These are phyloP conservation scores for Plasmodium relictum DNA, from an alignment of 169 alveolate genomes.

Conservation along the genomic window DNA sequence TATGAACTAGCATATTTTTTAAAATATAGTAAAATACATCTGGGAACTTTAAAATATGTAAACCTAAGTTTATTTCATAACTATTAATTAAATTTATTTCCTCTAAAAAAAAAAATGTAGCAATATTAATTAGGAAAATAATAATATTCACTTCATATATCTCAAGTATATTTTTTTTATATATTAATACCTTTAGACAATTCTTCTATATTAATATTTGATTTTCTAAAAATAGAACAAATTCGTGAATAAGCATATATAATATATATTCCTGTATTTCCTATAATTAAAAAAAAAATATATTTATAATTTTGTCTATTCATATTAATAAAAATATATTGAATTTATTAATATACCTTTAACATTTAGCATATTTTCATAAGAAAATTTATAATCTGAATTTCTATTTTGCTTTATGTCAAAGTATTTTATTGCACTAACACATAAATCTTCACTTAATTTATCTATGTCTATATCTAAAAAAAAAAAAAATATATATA, in stretches of 20 bases:
- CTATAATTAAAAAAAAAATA: slow-evolving; percentile 20
- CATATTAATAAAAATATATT: not conserved
- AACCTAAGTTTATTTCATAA: slow-evolving; percentile 82
- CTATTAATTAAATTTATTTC: slow-evolving; percentile 78
- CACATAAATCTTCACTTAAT: slow-evolving; percentile 95
- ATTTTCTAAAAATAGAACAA: slow-evolving; percentile 94
- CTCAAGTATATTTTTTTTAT: not conserved
- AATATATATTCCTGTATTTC: slow-evolving; percentile 96
- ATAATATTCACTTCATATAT: not conserved
- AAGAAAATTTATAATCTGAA: slow-evolving; percentile 96
- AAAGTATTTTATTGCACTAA: slow-evolving; percentile 98
- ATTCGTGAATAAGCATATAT: slow-evolving; percentile 97
- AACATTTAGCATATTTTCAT: slow-evolving; percentile 98
- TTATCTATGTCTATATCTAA: slow-evolving; percentile 87
- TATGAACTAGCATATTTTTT: slow-evolving; percentile 80
- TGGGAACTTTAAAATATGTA: slow-evolving; percentile 84
- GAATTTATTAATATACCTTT: slow-evolving; percentile 89
- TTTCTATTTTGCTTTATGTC: slow-evolving; percentile 96
- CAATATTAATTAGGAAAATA: slow-evolving; percentile 1
- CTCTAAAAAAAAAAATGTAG: slow-evolving; percentile 12
- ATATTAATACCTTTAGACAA: slow-evolving; percentile 26
- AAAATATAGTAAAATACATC: slow-evolving; percentile 80
- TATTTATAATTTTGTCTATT: not conserved
- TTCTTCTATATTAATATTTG: slow-evolving; percentile 80
- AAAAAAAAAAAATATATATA: slow-evolving; percentile 22